Evolutionary conservation across 2,329 filamentous ascomycete genomes (phyloP).

Genomic region (Arachnomyces sp.): DNA sequence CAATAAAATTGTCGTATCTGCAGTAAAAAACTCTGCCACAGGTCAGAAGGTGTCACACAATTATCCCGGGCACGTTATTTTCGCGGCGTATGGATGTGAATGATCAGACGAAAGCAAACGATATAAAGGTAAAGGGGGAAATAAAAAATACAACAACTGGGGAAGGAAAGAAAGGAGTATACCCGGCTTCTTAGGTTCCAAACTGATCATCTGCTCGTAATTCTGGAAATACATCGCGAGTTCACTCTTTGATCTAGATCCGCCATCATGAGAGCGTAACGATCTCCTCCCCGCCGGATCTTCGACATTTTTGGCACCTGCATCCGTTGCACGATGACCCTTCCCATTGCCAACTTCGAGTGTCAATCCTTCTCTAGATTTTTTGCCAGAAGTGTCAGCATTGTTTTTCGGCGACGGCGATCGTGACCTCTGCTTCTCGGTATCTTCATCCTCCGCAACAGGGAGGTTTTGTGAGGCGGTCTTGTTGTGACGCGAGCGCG

Average conservation of each 20-base stretch:
- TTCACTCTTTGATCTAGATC: conserved; percentile 81
- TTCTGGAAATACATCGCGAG: conserved; percentile 84
- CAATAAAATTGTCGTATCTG: conserved; percentile 66
- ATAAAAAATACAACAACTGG: conserved; percentile 2
- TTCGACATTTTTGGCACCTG: conserved; percentile 2
- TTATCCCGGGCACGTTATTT: no score
- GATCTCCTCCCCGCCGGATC: conserved; percentile 56
- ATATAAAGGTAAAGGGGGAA: background rate
- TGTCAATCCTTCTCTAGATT: conserved; percentile 5
- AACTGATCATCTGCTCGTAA: conserved; percentile 89
- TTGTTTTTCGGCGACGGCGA: background rate
- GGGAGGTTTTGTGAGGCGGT: conserved; percentile 1
- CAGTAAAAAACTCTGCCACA: conserved; percentile 59
- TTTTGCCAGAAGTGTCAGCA: background rate
- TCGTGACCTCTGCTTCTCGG: conserved; percentile 3
- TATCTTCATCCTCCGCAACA: conserved; percentile 8
- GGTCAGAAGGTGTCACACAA: conserved; percentile 4
- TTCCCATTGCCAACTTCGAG: conserved; percentile 7
- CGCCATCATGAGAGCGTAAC: conserved; percentile 75
- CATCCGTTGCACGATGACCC: conserved; percentile 5
- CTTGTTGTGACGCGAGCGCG: no score
- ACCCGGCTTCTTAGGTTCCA: conserved; percentile 69
- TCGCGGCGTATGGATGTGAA: no score
- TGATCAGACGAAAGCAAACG: conserved; percentile 4
- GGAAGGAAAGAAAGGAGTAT: conserved; percentile 4